phyloP scores from a whole-genome alignment of 306 rosid genomes.

The Rosa multiflora region DNA sequence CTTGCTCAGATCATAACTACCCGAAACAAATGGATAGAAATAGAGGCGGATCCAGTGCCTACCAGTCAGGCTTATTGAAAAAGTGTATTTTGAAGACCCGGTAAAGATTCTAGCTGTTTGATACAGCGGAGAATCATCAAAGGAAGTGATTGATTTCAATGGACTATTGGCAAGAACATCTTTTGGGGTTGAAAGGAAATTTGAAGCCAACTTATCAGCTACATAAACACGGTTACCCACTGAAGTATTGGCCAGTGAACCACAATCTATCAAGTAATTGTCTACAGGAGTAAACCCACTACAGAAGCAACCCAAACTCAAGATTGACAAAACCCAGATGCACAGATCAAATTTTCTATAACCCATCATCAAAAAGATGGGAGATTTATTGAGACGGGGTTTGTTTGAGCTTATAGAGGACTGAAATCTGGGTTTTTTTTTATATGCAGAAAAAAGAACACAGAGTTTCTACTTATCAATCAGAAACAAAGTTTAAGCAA shows the following conservation, averaged over 20 bases:
- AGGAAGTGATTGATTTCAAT: slow-evolving; percentile 34
- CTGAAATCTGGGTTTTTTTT: slow-evolving; percentile 20
- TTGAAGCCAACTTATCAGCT: slow-evolving; percentile 53
- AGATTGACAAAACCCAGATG: slow-evolving; percentile 41
- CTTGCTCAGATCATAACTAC: slow-evolving; percentile 42
- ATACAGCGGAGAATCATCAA: slow-evolving; percentile 48
- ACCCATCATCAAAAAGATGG: slow-evolving; percentile 35
- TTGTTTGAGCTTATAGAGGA: slow-evolving; percentile 1
- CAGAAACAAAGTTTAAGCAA: slow-evolving; percentile 2
- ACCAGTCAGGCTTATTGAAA: slow-evolving; percentile 50
- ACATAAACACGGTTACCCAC: slow-evolving; percentile 57
- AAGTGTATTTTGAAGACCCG: slow-evolving; percentile 62
- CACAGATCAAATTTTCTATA: slow-evolving; percentile 37
- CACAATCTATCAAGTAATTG: slow-evolving; percentile 84
- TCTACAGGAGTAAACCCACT: slow-evolving; percentile 55
- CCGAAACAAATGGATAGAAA: slow-evolving; percentile 56
- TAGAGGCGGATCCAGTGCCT: slow-evolving; percentile 95
- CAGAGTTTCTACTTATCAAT: background rate
- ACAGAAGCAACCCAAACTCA: slow-evolving; percentile 47
- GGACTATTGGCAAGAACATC: slow-evolving; percentile 54
- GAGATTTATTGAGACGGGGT: slow-evolving; percentile 13
- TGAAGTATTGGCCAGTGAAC: slow-evolving; percentile 43
- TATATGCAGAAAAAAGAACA: slow-evolving; percentile 4
- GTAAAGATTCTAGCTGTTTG: slow-evolving; percentile 72
- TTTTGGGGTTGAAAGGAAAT: slow-evolving; percentile 56